Evolutionary conservation across 805 yeast species (phyloP).

Genomic region (Starmerella tilneyi): DNA sequence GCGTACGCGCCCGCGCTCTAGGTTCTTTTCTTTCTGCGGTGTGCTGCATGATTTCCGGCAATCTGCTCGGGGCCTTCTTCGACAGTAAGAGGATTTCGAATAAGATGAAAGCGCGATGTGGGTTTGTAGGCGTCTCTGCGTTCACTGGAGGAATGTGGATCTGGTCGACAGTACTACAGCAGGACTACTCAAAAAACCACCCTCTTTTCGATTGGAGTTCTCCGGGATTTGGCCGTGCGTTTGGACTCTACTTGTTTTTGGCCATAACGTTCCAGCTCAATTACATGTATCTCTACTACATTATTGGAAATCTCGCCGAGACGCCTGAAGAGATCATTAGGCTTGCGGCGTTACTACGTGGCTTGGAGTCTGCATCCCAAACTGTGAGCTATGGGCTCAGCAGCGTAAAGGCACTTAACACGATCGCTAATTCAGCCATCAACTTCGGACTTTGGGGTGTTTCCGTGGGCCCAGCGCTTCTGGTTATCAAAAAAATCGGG

Average conservation of each 20-base stretch:
- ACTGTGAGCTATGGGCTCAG: slow-evolving; percentile 15
- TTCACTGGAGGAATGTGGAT: slow-evolving; percentile 35
- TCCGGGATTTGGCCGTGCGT: slow-evolving; percentile 39
- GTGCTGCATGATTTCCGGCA: slow-evolving; percentile 43
- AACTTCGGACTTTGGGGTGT: slow-evolving; percentile 19
- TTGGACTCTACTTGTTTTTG: slow-evolving; percentile 36
- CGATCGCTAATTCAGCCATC: slow-evolving; percentile 18
- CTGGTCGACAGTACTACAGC: slow-evolving; percentile 23
- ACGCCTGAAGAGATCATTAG: slow-evolving; percentile 15
- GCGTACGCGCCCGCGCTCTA: slow-evolving; percentile 46
- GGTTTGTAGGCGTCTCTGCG: slow-evolving; percentile 36
- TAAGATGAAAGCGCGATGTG: slow-evolving; percentile 38
- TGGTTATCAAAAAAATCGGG: slow-evolving; percentile 7
- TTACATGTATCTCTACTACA: slow-evolving; percentile 14
- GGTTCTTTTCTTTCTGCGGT: slow-evolving; percentile 45
- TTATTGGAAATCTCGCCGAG: slow-evolving; percentile 15
- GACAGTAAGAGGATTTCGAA: slow-evolving; percentile 38
- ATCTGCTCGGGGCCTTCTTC: slow-evolving; percentile 31
- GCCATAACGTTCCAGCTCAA: slow-evolving; percentile 14
- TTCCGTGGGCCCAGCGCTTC: not conserved
- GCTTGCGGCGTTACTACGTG: slow-evolving; percentile 15
- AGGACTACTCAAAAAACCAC: slow-evolving; percentile 14
- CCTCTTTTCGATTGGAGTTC: slow-evolving; percentile 35
- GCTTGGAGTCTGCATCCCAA: slow-evolving; percentile 18
- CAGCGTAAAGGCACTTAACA: slow-evolving; percentile 14